A percentile compares a stretch with the other conserved stretches of the same genome.
phyloP scores from a whole-genome alignment of 2,329 filamentous ascomycete genomes.

The Xylaria digitata region DNA sequence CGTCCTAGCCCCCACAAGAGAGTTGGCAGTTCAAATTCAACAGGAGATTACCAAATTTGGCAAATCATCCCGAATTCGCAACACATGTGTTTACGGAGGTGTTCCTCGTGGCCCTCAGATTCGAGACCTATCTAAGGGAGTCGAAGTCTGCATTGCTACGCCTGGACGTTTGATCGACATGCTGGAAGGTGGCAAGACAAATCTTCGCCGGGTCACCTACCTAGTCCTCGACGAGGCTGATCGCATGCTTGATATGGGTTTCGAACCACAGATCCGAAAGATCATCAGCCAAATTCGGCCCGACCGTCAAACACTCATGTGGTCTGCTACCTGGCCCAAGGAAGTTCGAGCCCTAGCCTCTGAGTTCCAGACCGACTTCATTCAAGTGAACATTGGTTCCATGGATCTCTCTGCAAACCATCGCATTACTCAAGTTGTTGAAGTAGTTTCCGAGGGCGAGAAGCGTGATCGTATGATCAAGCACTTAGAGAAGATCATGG shows the following conservation, averaged over 20 bases:
- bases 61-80: conserved; percentile 96
- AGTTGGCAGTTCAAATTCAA: conserved; percentile 98
- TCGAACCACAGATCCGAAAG: conserved; percentile 99
- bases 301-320: conserved; percentile 99
- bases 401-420: conserved; percentile 97
- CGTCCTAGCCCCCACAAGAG: conserved; percentile 94
- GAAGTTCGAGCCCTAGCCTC: conserved; percentile 92
- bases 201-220: conserved; percentile 97
- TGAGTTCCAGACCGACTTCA: conserved; percentile 94
- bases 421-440: conserved; percentile 96
- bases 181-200: conserved; percentile 97
- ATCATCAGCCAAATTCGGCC: conserved; percentile 98
- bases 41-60: conserved; percentile 99
- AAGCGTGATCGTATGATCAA: conserved; percentile 98
- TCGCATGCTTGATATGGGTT: conserved; percentile 99
- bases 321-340: conserved; percentile 99
- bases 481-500: conserved; percentile 98
- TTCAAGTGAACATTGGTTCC: conserved; percentile 98
- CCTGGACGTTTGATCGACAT: conserved; percentile 98
- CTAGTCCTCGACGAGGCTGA: conserved; percentile 98
- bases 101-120: conserved; percentile 98
- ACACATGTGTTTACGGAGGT: conserved; percentile 99
- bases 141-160: conserved; percentile 98
- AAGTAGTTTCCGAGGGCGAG: conserved; percentile 95
- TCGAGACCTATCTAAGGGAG: conserved; percentile 90